Evolutionary conservation across 1,139 yeast species (phyloP).

Genomic region (Zygosaccharomyces sapae): DNA sequence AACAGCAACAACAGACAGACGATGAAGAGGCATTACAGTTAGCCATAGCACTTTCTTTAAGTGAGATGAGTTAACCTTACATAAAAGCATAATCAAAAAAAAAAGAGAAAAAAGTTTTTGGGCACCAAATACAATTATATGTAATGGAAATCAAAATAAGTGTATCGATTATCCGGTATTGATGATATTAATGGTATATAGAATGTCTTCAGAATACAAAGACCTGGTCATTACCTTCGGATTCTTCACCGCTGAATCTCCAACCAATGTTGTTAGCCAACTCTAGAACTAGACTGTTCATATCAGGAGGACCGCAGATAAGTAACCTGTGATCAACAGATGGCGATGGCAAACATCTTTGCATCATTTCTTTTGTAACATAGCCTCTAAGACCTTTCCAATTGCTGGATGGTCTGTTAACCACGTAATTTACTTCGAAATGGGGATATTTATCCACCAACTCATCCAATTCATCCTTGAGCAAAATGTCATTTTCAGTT

Average conservation of each 20-base stretch:
- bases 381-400: slow-evolving; percentile 62
- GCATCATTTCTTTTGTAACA: slow-evolving; percentile 54
- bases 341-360: slow-evolving; percentile 49
- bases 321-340: slow-evolving; percentile 50
- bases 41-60: slow-evolving; percentile 34
- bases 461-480: slow-evolving; percentile 67
- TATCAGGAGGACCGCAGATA: slow-evolving; percentile 73
- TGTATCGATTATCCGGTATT: neutral
- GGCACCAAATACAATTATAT: neutral
- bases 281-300: slow-evolving; percentile 52
- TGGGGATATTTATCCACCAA: slow-evolving; percentile 58
- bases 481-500: slow-evolving; percentile 65
- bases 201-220: slow-evolving; percentile 50
- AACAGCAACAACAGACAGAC: slow-evolving; percentile 9
- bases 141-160: neutral
- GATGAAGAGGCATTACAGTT: slow-evolving; percentile 33
- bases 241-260: slow-evolving; percentile 48
- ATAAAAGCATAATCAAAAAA: neutral
- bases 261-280: slow-evolving; percentile 60
- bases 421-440: slow-evolving; percentile 49
- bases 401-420: slow-evolving; percentile 38
- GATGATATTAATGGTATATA: slow-evolving; percentile 3
- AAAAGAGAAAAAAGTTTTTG: neutral
- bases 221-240: slow-evolving; percentile 60
- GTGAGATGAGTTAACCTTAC: slow-evolving; percentile 28